Evolutionary conservation across 441 rosid genomes (phyloP).

Genomic region (Populus hybrid): DNA sequence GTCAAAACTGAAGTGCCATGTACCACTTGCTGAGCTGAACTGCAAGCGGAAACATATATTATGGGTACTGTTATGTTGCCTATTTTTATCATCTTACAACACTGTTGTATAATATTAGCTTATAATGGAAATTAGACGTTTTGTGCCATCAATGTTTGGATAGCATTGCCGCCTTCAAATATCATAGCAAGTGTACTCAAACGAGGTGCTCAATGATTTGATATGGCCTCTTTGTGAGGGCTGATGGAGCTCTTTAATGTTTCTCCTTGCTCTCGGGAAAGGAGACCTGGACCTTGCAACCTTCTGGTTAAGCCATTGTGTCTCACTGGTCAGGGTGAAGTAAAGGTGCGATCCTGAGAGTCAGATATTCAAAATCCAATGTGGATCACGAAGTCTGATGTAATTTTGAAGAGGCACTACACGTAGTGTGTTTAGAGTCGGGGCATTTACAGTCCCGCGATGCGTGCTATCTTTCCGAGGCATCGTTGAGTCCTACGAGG

Average conservation of each 20-base stretch:
- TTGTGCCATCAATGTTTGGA: neutral
- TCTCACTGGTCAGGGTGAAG: neutral
- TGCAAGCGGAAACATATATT: constrained; percentile 8
- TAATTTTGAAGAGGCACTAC: too few species aligned
- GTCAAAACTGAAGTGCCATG: neutral
- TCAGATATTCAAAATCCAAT: neutral
- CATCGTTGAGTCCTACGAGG: neutral
- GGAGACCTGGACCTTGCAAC: neutral
- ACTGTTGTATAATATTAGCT: neutral
- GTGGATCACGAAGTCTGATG: neutral
- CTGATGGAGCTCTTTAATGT: neutral
- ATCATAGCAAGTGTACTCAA: neutral
- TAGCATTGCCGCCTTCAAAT: neutral
- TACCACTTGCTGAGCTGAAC: constrained; percentile 4
- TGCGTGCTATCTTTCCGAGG: neutral
- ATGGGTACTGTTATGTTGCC: neutral
- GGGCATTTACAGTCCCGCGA: neutral
- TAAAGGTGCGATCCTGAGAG: neutral
- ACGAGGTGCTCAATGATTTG: neutral
- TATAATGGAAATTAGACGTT: neutral
- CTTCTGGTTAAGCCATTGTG: neutral
- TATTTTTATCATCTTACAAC: neutral
- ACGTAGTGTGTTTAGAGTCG: neutral
- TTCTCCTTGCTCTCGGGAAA: neutral
- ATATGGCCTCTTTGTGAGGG: neutral